Conservation (phyloP, 129 eudicot species). For the Silybum marianum region DNA sequence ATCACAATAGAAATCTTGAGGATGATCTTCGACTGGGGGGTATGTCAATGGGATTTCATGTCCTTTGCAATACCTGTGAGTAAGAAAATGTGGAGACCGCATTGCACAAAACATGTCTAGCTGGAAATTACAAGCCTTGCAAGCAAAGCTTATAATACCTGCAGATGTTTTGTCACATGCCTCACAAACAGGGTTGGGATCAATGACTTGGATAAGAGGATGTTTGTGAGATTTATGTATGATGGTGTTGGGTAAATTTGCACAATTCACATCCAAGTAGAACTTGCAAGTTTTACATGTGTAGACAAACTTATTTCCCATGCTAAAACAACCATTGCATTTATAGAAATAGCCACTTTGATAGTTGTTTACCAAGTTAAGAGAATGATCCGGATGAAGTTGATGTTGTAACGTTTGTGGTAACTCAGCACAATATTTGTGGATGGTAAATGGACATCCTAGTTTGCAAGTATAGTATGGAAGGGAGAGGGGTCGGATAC, state of each 20-base stretch:
- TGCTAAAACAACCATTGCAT: background rate
- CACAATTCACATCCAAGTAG: background rate
- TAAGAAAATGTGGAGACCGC: background rate
- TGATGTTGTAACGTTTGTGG: background rate
- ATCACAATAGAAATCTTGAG: slow-evolving; percentile 16
- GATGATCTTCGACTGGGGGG: slow-evolving; percentile 10
- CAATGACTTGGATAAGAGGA: background rate
- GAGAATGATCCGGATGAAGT: background rate
- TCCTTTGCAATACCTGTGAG: too few relatives aligned
- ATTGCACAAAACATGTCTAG: background rate
- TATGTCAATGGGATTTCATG: background rate
- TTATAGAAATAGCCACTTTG: background rate
- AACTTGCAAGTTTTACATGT: background rate
- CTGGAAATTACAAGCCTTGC: background rate
- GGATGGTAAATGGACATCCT: background rate
- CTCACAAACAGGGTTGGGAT: background rate
- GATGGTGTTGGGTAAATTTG: background rate
- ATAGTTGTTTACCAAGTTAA: background rate
- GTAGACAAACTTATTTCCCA: background rate
- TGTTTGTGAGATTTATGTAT: background rate
- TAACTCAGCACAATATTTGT: background rate
- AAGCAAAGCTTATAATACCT: background rate
- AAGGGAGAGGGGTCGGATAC: background rate
- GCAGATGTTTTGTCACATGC: background rate
- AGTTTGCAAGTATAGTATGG: background rate